phyloP scores from a whole-genome alignment of 2,329 filamentous ascomycete genomes.

The Fusarium liriodendri region DNA sequence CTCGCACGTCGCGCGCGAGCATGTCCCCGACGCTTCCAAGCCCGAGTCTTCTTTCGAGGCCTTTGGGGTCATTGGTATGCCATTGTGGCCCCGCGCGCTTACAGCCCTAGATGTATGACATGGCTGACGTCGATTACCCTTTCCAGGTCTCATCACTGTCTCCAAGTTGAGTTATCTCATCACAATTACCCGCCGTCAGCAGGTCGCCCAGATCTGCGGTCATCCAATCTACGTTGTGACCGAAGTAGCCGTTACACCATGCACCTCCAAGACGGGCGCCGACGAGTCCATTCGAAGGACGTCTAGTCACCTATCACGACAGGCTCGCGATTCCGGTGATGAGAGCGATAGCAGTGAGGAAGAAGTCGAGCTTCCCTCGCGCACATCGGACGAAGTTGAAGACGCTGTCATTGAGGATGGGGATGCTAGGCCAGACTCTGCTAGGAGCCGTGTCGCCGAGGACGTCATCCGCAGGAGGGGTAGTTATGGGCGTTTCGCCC shows the following conservation, averaged over 20 bases:
- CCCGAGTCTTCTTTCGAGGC: constrained; percentile 66
- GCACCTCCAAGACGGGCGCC: constrained; percentile 80
- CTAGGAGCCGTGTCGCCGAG: constrained; percentile 77
- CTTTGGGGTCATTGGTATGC: constrained; percentile 68
- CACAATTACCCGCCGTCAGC: constrained; percentile 85
- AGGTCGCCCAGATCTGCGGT: constrained; percentile 88
- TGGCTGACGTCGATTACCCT: background rate
- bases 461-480: constrained; percentile 88
- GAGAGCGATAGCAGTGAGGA: constrained; percentile 63
- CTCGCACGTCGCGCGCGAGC: constrained; percentile 57
- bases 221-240: constrained; percentile 88
- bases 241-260: constrained; percentile 90
- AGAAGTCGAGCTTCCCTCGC: constrained; percentile 50
- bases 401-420: constrained; percentile 51
- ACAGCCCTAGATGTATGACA: constrained; percentile 17
- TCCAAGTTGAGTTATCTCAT: constrained; percentile 86
- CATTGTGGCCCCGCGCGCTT: constrained; percentile 22
- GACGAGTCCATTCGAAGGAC: constrained; percentile 76
- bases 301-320: constrained; percentile 53
- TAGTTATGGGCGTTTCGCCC: constrained; percentile 88
- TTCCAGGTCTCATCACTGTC: constrained; percentile 82
- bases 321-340: constrained; percentile 53
- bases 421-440: constrained; percentile 47
- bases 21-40: constrained; percentile 56
- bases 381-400: constrained; percentile 58